Evolutionary conservation across 2,329 filamentous ascomycete genomes (phyloP).

Genomic region (Talaromyces piceae): DNA sequence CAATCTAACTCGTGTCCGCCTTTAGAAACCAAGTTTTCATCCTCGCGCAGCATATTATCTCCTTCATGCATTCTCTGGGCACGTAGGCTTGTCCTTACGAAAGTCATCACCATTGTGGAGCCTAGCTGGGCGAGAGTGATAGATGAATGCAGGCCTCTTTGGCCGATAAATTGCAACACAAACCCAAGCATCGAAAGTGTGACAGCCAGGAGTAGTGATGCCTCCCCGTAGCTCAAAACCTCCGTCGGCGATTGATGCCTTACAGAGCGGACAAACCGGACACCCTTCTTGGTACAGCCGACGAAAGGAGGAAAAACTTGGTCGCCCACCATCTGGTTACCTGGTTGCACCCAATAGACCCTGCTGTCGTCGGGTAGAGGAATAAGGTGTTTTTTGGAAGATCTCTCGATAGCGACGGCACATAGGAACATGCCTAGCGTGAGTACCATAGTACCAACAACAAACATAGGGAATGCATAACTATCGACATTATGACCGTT

Average conservation of each 20-base stretch:
- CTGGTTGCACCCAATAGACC: slow-evolving; percentile 34
- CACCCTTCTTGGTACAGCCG: slow-evolving; percentile 17
- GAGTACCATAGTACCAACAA: slow-evolving; percentile 26
- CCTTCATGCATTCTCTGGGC: slow-evolving; percentile 24
- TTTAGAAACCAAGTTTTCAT: slow-evolving; percentile 15
- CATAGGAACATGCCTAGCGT: slow-evolving; percentile 28
- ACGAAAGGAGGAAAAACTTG: slow-evolving; percentile 33
- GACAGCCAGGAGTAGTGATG: slow-evolving; percentile 19
- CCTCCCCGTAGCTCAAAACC: slow-evolving; percentile 7
- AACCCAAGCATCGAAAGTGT: slow-evolving; percentile 25
- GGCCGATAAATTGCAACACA: slow-evolving; percentile 32
- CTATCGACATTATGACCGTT: slow-evolving; percentile 17
- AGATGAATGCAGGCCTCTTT: slow-evolving; percentile 30
- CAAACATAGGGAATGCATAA: slow-evolving; percentile 29
- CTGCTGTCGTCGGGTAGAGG: slow-evolving; percentile 19
- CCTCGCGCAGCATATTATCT: slow-evolving; percentile 19
- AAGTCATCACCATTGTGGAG: slow-evolving; percentile 29
- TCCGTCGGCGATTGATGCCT: slow-evolving; percentile 9
- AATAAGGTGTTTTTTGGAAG: slow-evolving; percentile 20
- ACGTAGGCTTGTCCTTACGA: slow-evolving; percentile 28
- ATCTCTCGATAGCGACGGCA: slow-evolving; percentile 27
- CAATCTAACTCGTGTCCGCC: slow-evolving; percentile 28
- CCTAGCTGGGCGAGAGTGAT: slow-evolving; percentile 30
- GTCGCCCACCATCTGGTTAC: slow-evolving; percentile 30
- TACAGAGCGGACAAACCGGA: slow-evolving; percentile 14